Percentiles rank a stretch among this genome's conserved stretches.
Evolutionary conservation across 2,329 filamentous ascomycete species (phyloP).

Genomic region (Cercospora zeina): DNA sequence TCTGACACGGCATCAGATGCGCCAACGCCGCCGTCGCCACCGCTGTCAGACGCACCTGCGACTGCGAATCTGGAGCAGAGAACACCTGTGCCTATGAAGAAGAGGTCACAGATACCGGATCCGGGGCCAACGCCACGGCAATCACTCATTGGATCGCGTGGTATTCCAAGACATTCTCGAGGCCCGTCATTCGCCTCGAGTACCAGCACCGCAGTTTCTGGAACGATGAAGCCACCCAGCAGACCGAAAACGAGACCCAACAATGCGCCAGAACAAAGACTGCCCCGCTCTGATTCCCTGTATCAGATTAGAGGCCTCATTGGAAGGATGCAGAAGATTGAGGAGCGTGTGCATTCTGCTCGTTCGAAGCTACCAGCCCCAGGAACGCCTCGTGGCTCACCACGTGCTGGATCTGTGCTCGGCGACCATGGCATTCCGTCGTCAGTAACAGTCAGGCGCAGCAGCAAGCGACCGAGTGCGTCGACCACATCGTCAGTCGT

Average conservation of each 20-base stretch:
- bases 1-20: conserved; percentile 64
- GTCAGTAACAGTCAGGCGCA: conserved; percentile 63
- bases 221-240: conserved; percentile 45
- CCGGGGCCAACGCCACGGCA: conserved; percentile 56
- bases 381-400: conserved; percentile 75
- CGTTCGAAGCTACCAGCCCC: conserved; percentile 89
- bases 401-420: conserved; percentile 50
- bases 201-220: conserved; percentile 32
- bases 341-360: conserved; percentile 87
- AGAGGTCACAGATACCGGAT: conserved; percentile 54
- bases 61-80: conserved; percentile 48
- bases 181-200: conserved; percentile 55
- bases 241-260: conserved; percentile 47
- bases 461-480: conserved; percentile 62
- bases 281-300: conserved; percentile 69
- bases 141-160: conserved; percentile 43
- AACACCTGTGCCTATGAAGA: conserved; percentile 45
- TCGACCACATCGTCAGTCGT: conserved; percentile 47
- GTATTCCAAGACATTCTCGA: conserved; percentile 54
- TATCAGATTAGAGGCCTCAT: conserved; percentile 92
- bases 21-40: conserved; percentile 86
- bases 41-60: conserved; percentile 81
- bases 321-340: conserved; percentile 94
- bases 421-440: conserved; percentile 51
- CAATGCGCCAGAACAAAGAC: conserved; percentile 29